These are phyloP conservation scores for Oryza longistaminata DNA, from an alignment of 176 grass and related monocot genomes.

Conservation along the genomic window DNA sequence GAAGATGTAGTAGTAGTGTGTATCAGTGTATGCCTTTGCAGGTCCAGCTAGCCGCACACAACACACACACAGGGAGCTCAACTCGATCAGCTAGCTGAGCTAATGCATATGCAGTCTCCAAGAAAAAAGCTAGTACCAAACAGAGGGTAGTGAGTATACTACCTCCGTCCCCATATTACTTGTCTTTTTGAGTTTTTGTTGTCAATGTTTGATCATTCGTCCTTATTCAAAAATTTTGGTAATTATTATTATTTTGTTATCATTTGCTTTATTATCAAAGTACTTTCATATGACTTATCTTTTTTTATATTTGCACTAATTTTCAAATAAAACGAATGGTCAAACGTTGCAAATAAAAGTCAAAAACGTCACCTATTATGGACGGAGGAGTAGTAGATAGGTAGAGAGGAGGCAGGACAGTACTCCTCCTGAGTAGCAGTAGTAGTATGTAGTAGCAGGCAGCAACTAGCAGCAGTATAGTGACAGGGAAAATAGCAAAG, in stretches of 20 bases:
- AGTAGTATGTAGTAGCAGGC: not conserved
- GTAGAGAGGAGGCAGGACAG: not conserved
- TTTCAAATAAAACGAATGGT: too few species aligned
- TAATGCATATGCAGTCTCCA: constrained; percentile 24
- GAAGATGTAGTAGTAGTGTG: not conserved
- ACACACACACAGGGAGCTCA: constrained; percentile 1
- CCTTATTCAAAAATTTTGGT: too few species aligned
- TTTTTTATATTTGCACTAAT: too few species aligned
- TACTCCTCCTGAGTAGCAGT: not conserved
- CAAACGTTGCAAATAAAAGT: too few species aligned
- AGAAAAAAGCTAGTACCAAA: constrained; percentile 38
- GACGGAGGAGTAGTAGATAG: not conserved
- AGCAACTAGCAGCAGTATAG: not conserved
- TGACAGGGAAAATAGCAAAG: not conserved
- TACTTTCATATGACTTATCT: too few species aligned
- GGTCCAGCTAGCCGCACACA: constrained; percentile 8
- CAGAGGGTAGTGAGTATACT: not conserved
- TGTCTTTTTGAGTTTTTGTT: too few species aligned
- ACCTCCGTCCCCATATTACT: too few species aligned
- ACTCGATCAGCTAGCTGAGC: not conserved
- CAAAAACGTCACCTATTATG: too few species aligned
- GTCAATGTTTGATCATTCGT: too few species aligned
- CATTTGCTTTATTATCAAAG: too few species aligned
- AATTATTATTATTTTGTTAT: too few species aligned
- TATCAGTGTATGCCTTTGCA: not conserved